Base-by-base conservation (phyloP, 306 rosid species). In the Casuarina equisetifolia region DNA sequence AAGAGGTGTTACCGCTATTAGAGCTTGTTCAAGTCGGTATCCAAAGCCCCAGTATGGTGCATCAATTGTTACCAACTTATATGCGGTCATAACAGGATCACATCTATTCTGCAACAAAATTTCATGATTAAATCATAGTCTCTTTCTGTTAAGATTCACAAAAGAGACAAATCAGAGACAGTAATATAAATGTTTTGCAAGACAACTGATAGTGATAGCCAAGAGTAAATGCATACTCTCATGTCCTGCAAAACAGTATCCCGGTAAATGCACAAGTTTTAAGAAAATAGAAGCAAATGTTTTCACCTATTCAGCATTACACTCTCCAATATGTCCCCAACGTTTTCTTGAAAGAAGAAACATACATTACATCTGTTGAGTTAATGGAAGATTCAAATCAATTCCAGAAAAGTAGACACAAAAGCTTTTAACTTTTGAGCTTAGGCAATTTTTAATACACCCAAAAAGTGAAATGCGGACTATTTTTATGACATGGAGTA, bases 1-100 rank as follows among this genome's bases (percentile, higher is more conserved):
- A 71, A 76, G 50, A 72, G 44, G 43, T 6, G 6, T 20, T 79
- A 85, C 89, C 77, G 83, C 75, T 58, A 85, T 70, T 53, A 85
- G 74, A 52, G 86, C 84, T 74, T 80, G 86, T 62, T 85, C 89
- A 20, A 85, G 78, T 59, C 72, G 85, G 74, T 61, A 61, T 57
- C 89, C 89, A 55, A 85, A 85, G 43, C 89, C 89, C 89, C 89
- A 85, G 69, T 85, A 85, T 25, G 89, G 89, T 45, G 84, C 89
- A 76, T 85, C 89, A 17, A 85, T 39, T 19, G 86, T 85, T 67
- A 85, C 86, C 86, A 85, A 74, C 55, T 85, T 85, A 77, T 85
- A 85, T 49, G 88, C 88, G 5, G 89, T 85, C 89, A 85, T 82
- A 74, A 79, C 82, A 59, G 89, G 89, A 79, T 77, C 17, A 5